These are phyloP conservation scores for Chaetoceros muelleri DNA, from an alignment of 108 stramenopile genomes.

Conservation along the genomic window DNA sequence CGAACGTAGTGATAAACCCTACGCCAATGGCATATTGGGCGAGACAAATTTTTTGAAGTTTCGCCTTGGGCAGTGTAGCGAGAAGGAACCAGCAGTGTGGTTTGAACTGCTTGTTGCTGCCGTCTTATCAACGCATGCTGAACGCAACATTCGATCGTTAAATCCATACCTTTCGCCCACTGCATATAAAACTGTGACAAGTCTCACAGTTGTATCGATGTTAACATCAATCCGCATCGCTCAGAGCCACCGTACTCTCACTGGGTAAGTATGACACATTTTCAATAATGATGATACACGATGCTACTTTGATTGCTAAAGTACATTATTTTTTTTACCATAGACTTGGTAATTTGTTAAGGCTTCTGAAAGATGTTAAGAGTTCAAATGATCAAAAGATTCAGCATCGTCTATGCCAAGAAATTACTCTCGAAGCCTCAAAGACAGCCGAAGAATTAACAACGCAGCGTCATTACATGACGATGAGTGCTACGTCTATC, in stretches of 20 bases:
- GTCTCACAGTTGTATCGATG: constrained; percentile 85
- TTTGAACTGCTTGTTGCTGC: constrained; percentile 86
- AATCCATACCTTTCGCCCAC: constrained; percentile 80
- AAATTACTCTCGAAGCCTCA: constrained; percentile 71
- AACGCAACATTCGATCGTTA: constrained; percentile 76
- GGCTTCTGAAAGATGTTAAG: constrained; percentile 53
- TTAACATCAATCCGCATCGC: constrained; percentile 82
- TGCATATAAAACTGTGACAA: constrained; percentile 80
- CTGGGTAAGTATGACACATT: constrained; percentile 34
- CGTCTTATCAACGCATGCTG: constrained; percentile 71
- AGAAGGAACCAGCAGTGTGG: constrained; percentile 80
- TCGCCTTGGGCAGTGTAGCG: constrained; percentile 80
- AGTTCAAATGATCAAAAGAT: constrained; percentile 32
- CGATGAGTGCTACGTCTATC: constrained; percentile 32
- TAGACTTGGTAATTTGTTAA: constrained; percentile 52
- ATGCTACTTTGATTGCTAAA: constrained; percentile 1
- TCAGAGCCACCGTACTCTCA: constrained; percentile 75
- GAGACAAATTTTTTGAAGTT: constrained; percentile 80
- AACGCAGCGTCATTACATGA: constrained; percentile 84
- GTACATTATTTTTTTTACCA: not conserved
- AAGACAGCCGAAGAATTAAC: constrained; percentile 73
- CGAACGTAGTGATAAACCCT: constrained; percentile 73
- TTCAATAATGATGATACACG: not conserved
- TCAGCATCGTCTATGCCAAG: constrained; percentile 51
- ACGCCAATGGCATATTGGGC: constrained; percentile 35